Base-by-base conservation (phyloP, 257 asterid species). In the Agastache rugosa region DNA sequence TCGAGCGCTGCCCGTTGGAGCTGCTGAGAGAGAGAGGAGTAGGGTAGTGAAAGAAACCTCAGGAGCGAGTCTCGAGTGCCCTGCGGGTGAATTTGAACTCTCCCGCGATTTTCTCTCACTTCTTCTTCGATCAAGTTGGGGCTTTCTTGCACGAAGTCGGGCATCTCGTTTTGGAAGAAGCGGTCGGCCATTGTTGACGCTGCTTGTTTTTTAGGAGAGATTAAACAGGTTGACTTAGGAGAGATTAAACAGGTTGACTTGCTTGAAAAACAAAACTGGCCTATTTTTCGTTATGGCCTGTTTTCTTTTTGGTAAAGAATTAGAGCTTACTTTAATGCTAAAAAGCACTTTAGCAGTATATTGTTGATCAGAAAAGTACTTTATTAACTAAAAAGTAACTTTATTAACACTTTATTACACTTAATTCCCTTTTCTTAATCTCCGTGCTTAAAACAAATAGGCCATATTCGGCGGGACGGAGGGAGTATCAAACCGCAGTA, bases 141-240 rank as follows among this genome's bases (percentile, higher is more conserved):
- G 76, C 65, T 75, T 74, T 91, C 96, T 5, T 75, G 83, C 17
- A 89, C 75, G n/a, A 85, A 89, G 71, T 91, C 90, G 4, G 97
- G 97, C 89, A 91, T 89, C 35, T 31, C 54, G 44, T 89, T 89
- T 1, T 79, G 86, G 50, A 85, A 89, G 69, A 37, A 91, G 42
- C 92, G 86, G 60, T 87, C 92, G 37, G 87, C 88, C 96, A 91
- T 89, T 35, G 53, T 12, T 19, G 47, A 5, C 1, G 1, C 2
- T 15, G 6, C 54, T 47, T 48, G 10, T 20, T 34, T 0, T 16
- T 7, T 0, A 51, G 16, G 75, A n/a, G 29, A 41, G 9, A 11
- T 14, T 53, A 42, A 67, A 2, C 5, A 14, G 62, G 19, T 44
- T 29, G 79, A 31, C 4, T 31, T 31, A n/a, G n/a, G n/a, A n/a